Percentiles rank a stretch among this genome's conserved stretches.
These are phyloP conservation scores for Paecilomyces sp. DNA, from an alignment of 2,329 filamentous ascomycete species.

Conservation along the genomic window DNA sequence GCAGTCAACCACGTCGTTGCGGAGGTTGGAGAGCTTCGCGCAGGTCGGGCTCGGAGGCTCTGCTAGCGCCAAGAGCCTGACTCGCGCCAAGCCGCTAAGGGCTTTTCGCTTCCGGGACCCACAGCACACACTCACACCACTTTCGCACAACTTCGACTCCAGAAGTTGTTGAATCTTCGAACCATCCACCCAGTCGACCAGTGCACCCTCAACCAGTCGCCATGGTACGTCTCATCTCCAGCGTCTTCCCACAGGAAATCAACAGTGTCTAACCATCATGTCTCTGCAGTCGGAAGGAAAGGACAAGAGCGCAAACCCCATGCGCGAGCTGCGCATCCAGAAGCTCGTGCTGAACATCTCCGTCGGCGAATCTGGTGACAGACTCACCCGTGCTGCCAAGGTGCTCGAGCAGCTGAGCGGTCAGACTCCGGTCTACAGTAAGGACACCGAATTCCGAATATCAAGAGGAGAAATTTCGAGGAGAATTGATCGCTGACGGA, in stretches of 20 bases:
- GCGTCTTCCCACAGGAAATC: neutral
- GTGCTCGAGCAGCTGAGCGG: constrained; percentile 98
- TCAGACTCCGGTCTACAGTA: constrained; percentile 99
- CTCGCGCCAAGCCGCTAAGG: constrained; percentile 27
- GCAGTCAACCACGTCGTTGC: neutral
- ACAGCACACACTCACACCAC: constrained; percentile 31
- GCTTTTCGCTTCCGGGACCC: constrained; percentile 28
- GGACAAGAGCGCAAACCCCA: constrained; percentile 89
- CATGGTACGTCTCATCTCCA: constrained; percentile 35
- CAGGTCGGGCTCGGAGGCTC: constrained; percentile 12
- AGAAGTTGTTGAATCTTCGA: constrained; percentile 16
- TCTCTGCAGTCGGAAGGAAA: constrained; percentile 57
- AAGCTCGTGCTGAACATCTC: constrained; percentile 99
- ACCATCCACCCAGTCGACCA: constrained; percentile 30
- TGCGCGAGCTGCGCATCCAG: constrained; percentile 99
- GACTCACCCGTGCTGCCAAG: constrained; percentile 99
- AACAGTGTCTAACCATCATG: constrained; percentile 11
- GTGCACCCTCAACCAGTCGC: constrained; percentile 34
- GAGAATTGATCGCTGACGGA: constrained; percentile 9
- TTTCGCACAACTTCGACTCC: constrained; percentile 19
- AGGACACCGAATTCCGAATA: constrained; percentile 28
- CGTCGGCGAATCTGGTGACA: constrained; percentile 99
- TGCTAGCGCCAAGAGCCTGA: constrained; percentile 15
- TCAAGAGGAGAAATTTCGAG: neutral
- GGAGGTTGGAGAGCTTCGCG: neutral